These are phyloP conservation scores for Kwoniella sp. DNA, from an alignment of 768 basidiomycete genomes.

Conservation along the genomic window DNA sequence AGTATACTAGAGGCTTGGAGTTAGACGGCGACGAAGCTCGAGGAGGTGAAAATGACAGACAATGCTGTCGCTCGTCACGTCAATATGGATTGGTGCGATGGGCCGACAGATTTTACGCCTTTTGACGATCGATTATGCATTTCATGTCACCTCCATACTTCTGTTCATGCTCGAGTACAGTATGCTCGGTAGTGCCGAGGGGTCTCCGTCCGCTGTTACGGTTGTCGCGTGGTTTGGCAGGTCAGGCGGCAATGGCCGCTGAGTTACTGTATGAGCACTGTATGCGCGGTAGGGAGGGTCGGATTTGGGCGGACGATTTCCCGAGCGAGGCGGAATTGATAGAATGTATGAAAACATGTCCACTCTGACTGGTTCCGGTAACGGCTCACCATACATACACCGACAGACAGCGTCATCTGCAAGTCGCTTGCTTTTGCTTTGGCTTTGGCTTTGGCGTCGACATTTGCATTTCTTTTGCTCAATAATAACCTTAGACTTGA, in stretches of 20 bases:
- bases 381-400: not conserved
- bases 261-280: too few species aligned
- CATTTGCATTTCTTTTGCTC: too few species aligned
- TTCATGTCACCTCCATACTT: too few species aligned
- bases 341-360: not conserved
- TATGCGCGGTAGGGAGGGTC: conserved; percentile 4
- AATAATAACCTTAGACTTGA: not conserved
- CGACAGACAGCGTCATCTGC: conserved; percentile 16
- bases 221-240: not conserved
- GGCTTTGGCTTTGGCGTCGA: not conserved
- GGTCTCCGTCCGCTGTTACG: not conserved
- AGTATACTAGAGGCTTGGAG: too few species aligned
- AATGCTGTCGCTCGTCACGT: too few species aligned
- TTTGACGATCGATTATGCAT: too few species aligned
- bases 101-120: too few species aligned
- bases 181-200: conserved; percentile 14
- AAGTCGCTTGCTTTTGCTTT: not conserved
- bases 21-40: too few species aligned
- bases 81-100: too few species aligned
- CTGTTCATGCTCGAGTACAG: too few species aligned
- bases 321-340: conserved; percentile 19
- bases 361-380: conserved; percentile 23
- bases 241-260: conserved; percentile 1
- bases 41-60: too few species aligned
- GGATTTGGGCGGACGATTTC: conserved; percentile 22